phyloP scores from a whole-genome alignment of 441 rosid genomes.

The Populus hybrid region DNA sequence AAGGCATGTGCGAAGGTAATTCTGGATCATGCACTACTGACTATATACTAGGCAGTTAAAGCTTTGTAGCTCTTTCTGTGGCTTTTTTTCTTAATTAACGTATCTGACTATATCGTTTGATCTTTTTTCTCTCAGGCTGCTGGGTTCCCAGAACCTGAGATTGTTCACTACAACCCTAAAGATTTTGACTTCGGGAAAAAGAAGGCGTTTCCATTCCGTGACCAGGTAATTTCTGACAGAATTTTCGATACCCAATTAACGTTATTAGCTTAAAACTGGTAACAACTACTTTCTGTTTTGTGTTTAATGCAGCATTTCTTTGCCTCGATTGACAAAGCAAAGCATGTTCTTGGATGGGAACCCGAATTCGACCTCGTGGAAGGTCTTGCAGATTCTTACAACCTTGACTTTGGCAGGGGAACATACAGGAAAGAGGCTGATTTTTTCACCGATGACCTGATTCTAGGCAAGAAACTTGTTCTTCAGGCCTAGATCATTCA shows the following conservation, averaged over 20 bases:
- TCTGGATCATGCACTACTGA: background rate
- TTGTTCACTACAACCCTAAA: slow-evolving; percentile 82
- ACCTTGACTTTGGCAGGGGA: slow-evolving; percentile 85
- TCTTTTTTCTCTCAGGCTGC: slow-evolving; percentile 52
- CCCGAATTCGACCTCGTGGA: slow-evolving; percentile 77
- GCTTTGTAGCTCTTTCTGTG: background rate
- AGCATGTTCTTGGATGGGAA: slow-evolving; percentile 69
- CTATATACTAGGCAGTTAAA: background rate
- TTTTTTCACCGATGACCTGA: slow-evolving; percentile 80
- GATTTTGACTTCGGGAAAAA: slow-evolving; percentile 95
- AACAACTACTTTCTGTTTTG: background rate
- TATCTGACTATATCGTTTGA: background rate
- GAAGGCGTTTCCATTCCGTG: slow-evolving; percentile 98
- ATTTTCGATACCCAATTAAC: background rate
- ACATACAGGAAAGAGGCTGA: slow-evolving; percentile 89
- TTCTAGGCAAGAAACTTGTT: slow-evolving; percentile 75
- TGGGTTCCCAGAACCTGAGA: slow-evolving; percentile 93
- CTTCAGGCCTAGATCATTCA: slow-evolving; percentile 44
- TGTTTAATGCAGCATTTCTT: slow-evolving; percentile 76
- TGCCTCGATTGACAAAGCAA: slow-evolving; percentile 85
- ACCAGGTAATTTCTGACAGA: slow-evolving; percentile 58
- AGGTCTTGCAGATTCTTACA: slow-evolving; percentile 90
- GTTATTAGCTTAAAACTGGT: background rate
- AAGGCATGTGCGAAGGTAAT: slow-evolving; percentile 93
- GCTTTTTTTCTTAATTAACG: background rate